Evolutionary conservation across 2,329 filamentous ascomycete genomes (phyloP).

Genomic region (Claviceps spartinae): DNA sequence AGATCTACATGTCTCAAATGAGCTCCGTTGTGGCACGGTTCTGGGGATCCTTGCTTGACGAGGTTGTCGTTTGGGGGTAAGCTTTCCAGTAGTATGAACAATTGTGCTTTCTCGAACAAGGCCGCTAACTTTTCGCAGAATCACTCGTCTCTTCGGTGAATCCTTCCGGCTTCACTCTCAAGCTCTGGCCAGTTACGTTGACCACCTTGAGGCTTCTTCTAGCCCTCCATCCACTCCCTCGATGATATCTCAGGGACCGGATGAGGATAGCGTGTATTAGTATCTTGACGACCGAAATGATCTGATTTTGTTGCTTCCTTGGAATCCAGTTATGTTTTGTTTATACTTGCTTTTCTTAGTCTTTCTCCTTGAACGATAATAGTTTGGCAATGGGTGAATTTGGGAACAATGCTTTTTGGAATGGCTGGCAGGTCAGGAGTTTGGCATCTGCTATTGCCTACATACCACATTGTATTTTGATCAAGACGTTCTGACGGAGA

Average conservation of each 20-base stretch:
- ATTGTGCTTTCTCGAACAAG: neutral
- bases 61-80: conserved; percentile 98
- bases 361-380: neutral
- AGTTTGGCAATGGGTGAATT: neutral
- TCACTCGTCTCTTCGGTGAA: conserved; percentile 93
- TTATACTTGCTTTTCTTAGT: neutral
- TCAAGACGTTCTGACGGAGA: conserved; percentile 7
- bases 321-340: neutral
- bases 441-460: conserved; percentile 15
- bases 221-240: conserved; percentile 52
- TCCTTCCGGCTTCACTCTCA: conserved; percentile 95
- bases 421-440: conserved; percentile 5
- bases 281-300: conserved; percentile 36
- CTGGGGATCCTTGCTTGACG: conserved; percentile 96
- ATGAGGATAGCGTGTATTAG: conserved; percentile 61
- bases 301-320: conserved; percentile 8
- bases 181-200: conserved; percentile 87
- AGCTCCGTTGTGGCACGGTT: conserved; percentile 91
- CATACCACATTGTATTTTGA: conserved; percentile 5
- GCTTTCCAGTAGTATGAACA: conserved; percentile 25
- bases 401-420: conserved; percentile 8
- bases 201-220: conserved; percentile 60
- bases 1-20: conserved; percentile 67
- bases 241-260: conserved; percentile 57
- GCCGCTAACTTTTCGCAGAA: conserved; percentile 35